Percentiles rank a stretch among this genome's conserved stretches.
Evolutionary conservation across 768 basidiomycete genomes (phyloP).

Genomic region (Lactifluus hygrophoroides): DNA sequence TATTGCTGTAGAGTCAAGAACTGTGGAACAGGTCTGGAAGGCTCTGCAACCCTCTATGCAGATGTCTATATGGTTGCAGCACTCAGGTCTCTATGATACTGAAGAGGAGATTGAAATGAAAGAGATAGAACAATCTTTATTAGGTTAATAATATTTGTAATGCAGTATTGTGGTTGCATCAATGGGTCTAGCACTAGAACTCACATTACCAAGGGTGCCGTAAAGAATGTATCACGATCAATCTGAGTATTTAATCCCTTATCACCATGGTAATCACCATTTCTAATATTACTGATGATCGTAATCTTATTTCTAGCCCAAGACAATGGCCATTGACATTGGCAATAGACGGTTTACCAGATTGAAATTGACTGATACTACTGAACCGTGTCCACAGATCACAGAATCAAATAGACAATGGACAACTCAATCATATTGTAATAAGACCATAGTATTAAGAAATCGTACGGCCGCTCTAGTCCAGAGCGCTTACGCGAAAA

Average conservation of each 20-base stretch:
- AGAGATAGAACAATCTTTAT: slow-evolving; percentile 7
- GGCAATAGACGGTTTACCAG: not conserved
- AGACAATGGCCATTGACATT: not conserved
- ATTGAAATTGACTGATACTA: not conserved
- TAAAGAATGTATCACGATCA: too few species aligned
- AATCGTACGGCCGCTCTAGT: not conserved
- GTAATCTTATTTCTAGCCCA: too few species aligned
- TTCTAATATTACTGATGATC: too few species aligned
- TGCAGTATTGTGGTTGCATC: not conserved
- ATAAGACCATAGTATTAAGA: not conserved
- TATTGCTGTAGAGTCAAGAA: not conserved
- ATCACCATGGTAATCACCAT: too few species aligned
- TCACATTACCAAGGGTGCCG: too few species aligned
- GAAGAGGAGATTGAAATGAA: slow-evolving; percentile 9
- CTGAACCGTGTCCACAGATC: not conserved
- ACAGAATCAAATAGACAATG: not conserved
- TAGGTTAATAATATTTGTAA: not conserved
- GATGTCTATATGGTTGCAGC: slow-evolving; percentile 3
- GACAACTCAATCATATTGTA: not conserved
- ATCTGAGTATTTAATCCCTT: too few species aligned
- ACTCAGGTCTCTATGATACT: not conserved
- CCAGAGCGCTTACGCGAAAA: not conserved
- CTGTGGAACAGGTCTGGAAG: not conserved
- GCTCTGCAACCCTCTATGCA: not conserved
- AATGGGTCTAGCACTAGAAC: not conserved